Conservation (phyloP, 768 basidiomycete genomes). For the Gelatoporia subvermispora region DNA sequence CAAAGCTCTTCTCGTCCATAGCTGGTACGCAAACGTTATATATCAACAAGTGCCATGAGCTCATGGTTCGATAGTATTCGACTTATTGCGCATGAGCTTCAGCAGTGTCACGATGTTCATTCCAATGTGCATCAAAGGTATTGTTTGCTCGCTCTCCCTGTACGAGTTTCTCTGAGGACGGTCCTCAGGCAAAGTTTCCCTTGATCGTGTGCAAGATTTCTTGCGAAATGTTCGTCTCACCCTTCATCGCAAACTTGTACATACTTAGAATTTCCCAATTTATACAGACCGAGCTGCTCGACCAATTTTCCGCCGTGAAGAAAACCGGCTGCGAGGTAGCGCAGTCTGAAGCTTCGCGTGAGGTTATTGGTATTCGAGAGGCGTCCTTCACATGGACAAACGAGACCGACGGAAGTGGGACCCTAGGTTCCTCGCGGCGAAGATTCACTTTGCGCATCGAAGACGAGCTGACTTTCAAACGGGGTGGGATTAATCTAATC, state of each 20-base stretch:
- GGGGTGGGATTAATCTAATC: conserved; percentile 49
- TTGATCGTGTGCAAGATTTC: conserved; percentile 37
- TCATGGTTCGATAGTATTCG: not conserved
- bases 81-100: not conserved
- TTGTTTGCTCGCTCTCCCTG: conserved; percentile 14
- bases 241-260: not conserved
- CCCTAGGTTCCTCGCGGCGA: conserved; percentile 28
- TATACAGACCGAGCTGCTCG: conserved; percentile 19
- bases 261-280: not conserved
- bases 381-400: conserved; percentile 15
- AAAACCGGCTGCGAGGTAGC: no score
- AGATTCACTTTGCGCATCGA: conserved; percentile 47
- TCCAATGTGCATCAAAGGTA: not conserved
- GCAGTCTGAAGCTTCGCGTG: not conserved
- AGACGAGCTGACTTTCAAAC: conserved; percentile 52
- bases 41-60: not conserved
- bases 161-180: not conserved
- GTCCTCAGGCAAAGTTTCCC: conserved; percentile 30
- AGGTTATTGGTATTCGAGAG: conserved; percentile 11
- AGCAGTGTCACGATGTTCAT: not conserved
- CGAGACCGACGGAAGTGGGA: no score
- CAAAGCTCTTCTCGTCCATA: conserved; percentile 32
- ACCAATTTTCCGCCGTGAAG: conserved; percentile 13
- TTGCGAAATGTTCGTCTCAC: conserved; percentile 21
- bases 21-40: conserved; percentile 10